Conservation (phyloP, 176 grass and related monocot genomes). For the Aechmea fasciata region DNA sequence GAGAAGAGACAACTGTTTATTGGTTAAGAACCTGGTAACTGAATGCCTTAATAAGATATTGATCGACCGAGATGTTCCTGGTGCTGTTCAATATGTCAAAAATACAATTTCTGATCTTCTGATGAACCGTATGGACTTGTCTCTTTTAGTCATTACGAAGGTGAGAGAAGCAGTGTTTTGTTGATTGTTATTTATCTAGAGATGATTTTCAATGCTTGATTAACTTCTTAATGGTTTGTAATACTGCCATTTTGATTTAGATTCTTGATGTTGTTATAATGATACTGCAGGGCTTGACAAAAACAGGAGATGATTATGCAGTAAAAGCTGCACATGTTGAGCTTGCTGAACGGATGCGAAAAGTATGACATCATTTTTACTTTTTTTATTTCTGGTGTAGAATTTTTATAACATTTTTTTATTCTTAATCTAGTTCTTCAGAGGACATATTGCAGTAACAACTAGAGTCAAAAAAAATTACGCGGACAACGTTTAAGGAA, state of each 20-base stretch:
- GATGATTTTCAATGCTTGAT: neutral
- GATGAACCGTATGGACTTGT: slow-evolving; percentile 94
- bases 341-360: slow-evolving; percentile 97
- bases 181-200: neutral
- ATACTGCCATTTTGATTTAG: neutral
- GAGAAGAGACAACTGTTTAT: slow-evolving; percentile 96
- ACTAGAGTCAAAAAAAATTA: too few species aligned
- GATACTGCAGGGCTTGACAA: slow-evolving; percentile 74
- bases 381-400: neutral
- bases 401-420: neutral
- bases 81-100: slow-evolving; percentile 92
- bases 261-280: slow-evolving; percentile 14
- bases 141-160: slow-evolving; percentile 99
- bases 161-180: slow-evolving; percentile 20
- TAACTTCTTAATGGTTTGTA: neutral
- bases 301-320: slow-evolving; percentile 98
- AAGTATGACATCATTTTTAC: slow-evolving; percentile 37
- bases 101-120: slow-evolving; percentile 98
- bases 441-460: too few species aligned
- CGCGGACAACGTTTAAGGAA: too few species aligned
- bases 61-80: slow-evolving; percentile 79
- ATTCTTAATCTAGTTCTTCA: neutral
- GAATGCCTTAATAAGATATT: slow-evolving; percentile 96
- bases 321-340: slow-evolving; percentile 98
- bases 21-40: slow-evolving; percentile 97